Base-by-base conservation (phyloP, 1,284 basidiomycete species). In the Exobasidium rhododendri region DNA sequence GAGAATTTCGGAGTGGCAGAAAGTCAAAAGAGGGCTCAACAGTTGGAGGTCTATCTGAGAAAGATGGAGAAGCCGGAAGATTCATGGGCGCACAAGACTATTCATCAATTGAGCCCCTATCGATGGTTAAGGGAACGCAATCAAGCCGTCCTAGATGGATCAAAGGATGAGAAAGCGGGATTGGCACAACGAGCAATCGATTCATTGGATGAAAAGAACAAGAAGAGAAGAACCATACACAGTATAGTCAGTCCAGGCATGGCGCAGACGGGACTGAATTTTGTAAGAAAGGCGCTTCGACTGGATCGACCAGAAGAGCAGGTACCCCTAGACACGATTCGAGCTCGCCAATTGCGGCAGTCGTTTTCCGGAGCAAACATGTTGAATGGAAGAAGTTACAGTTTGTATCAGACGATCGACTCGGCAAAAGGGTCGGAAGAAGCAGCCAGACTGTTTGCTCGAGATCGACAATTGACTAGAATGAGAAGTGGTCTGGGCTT, bases 1-100 rank as follows among this genome's bases (percentile, higher is more conserved):
- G 94, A 97, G 83, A 97, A 96, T 81, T 97, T 97, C 72, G 85
- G 89, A 47, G 86, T 97, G 3, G 92, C 92, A 0, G 94, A 97
- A 75, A 91, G 94, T 78, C 85, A 88, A 51, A 97, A 96, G 82
- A 87, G 88, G 61, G 85, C 86, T 51, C 86, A 89, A 68, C 94
- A 97, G 80, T 86, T 90, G 6, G 87, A 84, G 54, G 80, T 81
- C 59, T 80, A 86, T 69, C 80, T 84, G 28, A 80, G 81, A 43
- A 81, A 81, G 43, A 71, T 82, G 4, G 82, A 83, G 59, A 69
- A 69, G 2, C 67, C 60, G 13, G 47, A 58, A 14, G 26, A 22
- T 17, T 65, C 73, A 10, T 60, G 82, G 80, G 1, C 78, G 65
- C 63, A 79, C 74, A 7, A 80, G 67, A 3, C 81, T 83, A 31